Conservation (phyloP, 225 moss, liverwort and hornwort genomes). For the Pleurozium schreberi region DNA sequence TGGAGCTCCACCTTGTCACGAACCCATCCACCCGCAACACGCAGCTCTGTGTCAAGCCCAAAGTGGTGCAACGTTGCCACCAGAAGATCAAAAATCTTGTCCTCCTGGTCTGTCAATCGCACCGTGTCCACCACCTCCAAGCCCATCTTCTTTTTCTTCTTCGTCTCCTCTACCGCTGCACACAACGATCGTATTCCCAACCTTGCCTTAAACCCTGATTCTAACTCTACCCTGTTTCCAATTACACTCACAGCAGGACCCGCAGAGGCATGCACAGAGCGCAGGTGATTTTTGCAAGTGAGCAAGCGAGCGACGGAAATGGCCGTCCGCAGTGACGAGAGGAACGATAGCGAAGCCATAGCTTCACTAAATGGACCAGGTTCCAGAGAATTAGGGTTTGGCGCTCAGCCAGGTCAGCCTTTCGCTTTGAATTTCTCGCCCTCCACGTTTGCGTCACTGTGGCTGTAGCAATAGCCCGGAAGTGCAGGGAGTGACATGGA, state of each 20-base stretch:
- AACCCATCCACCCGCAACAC: conserved; percentile 94
- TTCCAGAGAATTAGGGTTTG: conserved; percentile 8
- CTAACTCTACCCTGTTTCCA: background rate
- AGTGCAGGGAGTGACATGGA: background rate
- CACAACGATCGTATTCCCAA: background rate
- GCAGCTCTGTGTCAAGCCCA: conserved; percentile 57
- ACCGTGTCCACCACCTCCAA: conserved; percentile 43
- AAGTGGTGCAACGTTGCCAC: conserved; percentile 57
- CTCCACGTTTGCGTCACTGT: background rate
- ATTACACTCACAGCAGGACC: background rate
- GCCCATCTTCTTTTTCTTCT: conserved; percentile 17
- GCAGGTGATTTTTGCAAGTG: background rate
- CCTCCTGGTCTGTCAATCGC: conserved; percentile 53
- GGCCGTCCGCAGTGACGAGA: background rate
- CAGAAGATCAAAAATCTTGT: conserved; percentile 48
- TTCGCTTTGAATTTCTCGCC: background rate
- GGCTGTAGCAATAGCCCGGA: background rate
- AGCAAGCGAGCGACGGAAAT: background rate
- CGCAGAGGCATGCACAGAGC: background rate
- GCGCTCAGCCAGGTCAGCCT: conserved; percentile 12
- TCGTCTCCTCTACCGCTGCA: background rate
- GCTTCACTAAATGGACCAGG: background rate
- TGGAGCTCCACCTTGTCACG: conserved; percentile 57
- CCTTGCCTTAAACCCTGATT: background rate
- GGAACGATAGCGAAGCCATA: background rate